These are phyloP conservation scores for Rhodotorula toruloides DNA, from an alignment of 768 basidiomycete species.

Conservation along the genomic window DNA sequence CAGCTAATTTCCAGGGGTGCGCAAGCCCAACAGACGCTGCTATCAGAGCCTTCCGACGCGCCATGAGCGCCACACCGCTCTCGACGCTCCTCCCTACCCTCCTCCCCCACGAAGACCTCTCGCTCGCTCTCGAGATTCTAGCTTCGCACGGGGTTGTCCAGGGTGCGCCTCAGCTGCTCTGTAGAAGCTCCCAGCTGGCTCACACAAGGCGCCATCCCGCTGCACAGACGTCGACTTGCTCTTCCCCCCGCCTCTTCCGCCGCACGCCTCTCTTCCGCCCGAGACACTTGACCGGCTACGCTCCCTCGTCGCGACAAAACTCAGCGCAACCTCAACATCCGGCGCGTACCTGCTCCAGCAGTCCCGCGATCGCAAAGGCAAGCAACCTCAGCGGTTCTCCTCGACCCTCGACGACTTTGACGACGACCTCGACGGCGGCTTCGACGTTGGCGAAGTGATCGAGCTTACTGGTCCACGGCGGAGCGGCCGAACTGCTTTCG, in stretches of 20 bases:
- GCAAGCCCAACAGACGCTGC: too few relatives aligned
- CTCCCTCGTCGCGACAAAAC: neutral
- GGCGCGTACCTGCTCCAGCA: neutral
- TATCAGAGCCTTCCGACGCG: neutral
- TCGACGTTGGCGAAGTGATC: constrained; percentile 6
- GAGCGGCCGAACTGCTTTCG: constrained; percentile 8
- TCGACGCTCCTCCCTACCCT: neutral
- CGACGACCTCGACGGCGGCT: constrained; percentile 12
- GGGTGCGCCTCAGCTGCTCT: neutral
- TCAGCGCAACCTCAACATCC: neutral
- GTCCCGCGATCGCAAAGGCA: neutral
- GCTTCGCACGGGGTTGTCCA: neutral
- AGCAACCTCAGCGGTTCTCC: neutral
- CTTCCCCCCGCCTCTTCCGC: neutral
- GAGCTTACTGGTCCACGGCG: neutral
- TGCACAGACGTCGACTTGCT: constrained; percentile 4
- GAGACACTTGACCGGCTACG: neutral
- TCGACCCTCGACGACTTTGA: constrained; percentile 9
- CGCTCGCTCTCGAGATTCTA: neutral
- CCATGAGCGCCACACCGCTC: neutral
- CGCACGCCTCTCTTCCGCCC: neutral
- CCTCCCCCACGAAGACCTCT: neutral
- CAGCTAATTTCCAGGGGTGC: too few relatives aligned
- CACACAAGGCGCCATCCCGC: neutral
- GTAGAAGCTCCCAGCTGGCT: too few relatives aligned